Base-by-base conservation (phyloP, 2,329 filamentous ascomycete species). In the Aspergillus brasiliensis region DNA sequence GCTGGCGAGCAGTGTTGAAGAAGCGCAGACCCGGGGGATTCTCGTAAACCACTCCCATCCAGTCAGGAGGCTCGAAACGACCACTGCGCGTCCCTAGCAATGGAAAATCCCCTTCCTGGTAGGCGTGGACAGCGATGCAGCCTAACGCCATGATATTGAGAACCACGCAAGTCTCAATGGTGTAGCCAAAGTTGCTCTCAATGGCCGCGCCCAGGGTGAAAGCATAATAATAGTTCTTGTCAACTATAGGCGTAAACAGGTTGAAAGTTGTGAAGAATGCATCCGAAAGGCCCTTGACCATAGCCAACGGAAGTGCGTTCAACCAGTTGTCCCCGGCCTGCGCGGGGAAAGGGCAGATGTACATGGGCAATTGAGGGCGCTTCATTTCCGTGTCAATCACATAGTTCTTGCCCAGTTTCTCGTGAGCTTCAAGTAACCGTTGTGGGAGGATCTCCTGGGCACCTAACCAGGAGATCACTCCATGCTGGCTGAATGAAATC, bases 211-310 rank as follows among this genome's bases (percentile, higher is more conserved):
- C 77, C 5, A 84, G 75, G 0, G 81, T 84, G 61, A 77, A 81
- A 1, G 81, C 76, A 64, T 81, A 81, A 67, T 83, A 84, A 57
- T 82, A 78, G 17, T 77, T 77, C 58, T 82, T 81, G 62, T 85
- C 82, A 54, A 85, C 77, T 21, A 83, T 78, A 0, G 83, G 83
- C 15, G 79, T 83, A 27, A 77, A 82, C 0, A 81, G 81, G 64
- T 84, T 82, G 63, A 84, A 84, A 0, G 82, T 81, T n/a, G 79
- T 74, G 66, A 84, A 84, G 61, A 83, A 84, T 0, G 80, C 80
- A 69, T 83, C 80, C 8, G 80, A 78, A n/a, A 85, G 73, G 0
- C 81, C 81, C 61, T 81, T 82, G 56, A 84, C 76, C 42, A 81
- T 76, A 0, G 80, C 77, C 31, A 83, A 67, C 8, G 80, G 80